Evolutionary conservation across 768 basidiomycete genomes (phyloP), one percentile per base, ranked within the genome.

Genomic region (Fomitopsis serialis): DNA sequence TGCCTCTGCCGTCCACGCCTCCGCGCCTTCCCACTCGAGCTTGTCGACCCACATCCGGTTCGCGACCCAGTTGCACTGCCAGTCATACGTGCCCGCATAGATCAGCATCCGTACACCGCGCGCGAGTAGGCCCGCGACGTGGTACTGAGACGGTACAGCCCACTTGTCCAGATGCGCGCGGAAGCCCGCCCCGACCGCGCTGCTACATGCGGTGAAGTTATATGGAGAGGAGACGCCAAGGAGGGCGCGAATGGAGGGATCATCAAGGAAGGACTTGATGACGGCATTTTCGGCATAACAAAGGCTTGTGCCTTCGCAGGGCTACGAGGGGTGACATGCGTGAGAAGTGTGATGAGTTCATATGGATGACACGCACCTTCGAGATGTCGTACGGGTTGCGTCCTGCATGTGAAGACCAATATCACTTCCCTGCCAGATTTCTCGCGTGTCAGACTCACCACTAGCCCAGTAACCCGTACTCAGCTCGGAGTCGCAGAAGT

Each of bases 61-160:
- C 15, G 85, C 83, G 25, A 88, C 69, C 80, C 82, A 87, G 63
- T 89, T 88, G 63, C 87, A 90, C 56, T 85, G 85, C 85, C 85
- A 89, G 61, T 88, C 85, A 57, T 84, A 85, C 42, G 81, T 85
- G 19, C 87, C 87, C 0, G 83, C 84, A 57, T 89, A 89, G 45
- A 87, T 82, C 40, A 92, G 75, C 34, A 89, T 71, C 5, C 83
- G 79, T 19, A 94, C 69, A 0, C 85, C 85, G n/a, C 88, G 78
- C 54, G 92, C 89, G 9, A 92, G 78, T 36, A 92, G 78, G 0
- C 75, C 78, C 0, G 81, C 73, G 54, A 89, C 81, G 63, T 89
- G 85, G 71, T 82, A 69, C 67, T 84, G 76, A 42, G 85, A 75
- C 55, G 79, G 75, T 13, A 73, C 70, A 12, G 66, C 70, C 72